Evolutionary conservation across 371 early-diverging fungal species (phyloP).

Genomic region (Haplosporangium sp.): DNA sequence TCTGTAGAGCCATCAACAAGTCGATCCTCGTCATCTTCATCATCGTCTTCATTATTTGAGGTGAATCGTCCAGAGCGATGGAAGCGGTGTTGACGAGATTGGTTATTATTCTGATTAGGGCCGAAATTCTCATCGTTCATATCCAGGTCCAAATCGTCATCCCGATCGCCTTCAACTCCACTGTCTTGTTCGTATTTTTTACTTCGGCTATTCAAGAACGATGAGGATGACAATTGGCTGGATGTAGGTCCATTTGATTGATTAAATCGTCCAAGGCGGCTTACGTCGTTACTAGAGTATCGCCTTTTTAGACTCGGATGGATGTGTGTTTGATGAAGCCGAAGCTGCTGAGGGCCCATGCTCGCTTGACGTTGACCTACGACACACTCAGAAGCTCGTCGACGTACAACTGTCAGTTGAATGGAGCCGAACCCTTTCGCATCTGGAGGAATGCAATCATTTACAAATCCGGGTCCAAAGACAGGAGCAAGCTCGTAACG

Average conservation of each 20-base stretch:
- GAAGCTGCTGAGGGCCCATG: slow-evolving; percentile 43
- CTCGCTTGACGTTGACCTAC: slow-evolving; percentile 33
- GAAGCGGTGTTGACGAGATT: slow-evolving; percentile 24
- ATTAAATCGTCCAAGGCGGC: slow-evolving; percentile 36
- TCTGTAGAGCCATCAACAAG: slow-evolving; percentile 38
- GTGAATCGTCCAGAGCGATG: slow-evolving; percentile 30
- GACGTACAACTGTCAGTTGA: slow-evolving; percentile 41
- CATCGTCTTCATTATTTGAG: slow-evolving; percentile 33
- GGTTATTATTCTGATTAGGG: slow-evolving; percentile 9
- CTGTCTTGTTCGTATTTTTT: slow-evolving; percentile 27
- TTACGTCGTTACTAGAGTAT: slow-evolving; percentile 51
- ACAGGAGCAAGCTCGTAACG: slow-evolving; percentile 71
- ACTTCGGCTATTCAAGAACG: slow-evolving; percentile 21
- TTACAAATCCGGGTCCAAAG: slow-evolving; percentile 69
- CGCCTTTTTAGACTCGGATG: slow-evolving; percentile 48
- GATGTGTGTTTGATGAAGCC: slow-evolving; percentile 40
- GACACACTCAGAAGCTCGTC: slow-evolving; percentile 45
- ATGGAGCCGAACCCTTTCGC: slow-evolving; percentile 60
- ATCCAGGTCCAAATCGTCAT: slow-evolving; percentile 34
- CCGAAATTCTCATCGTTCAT: slow-evolving; percentile 23
- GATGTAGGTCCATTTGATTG: slow-evolving; percentile 20
- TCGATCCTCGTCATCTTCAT: slow-evolving; percentile 40
- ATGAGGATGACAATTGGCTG: slow-evolving; percentile 39
- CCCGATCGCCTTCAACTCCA: slow-evolving; percentile 29
- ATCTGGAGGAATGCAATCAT: slow-evolving; percentile 64